Conservation (phyloP, 257 asterid species). For the Solanum etuberosum region DNA sequence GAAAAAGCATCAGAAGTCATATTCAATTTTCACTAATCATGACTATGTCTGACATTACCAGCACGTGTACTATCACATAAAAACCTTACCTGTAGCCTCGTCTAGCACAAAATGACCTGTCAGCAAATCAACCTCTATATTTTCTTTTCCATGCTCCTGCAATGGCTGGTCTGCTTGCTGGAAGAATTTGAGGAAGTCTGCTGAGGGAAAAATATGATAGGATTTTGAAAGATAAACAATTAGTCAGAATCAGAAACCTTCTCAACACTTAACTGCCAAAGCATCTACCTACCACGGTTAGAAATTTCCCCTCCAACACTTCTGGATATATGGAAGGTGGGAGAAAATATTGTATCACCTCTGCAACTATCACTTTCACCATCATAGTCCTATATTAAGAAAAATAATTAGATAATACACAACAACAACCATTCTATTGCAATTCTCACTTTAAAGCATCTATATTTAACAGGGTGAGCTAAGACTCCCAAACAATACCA, state of each 20-base stretch:
- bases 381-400: conserved; percentile 34
- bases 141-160: conserved; percentile 40
- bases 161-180: conserved; percentile 45
- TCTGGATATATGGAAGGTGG: conserved; percentile 57
- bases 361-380: conserved; percentile 27
- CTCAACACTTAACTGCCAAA: background rate
- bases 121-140: conserved; percentile 30
- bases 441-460: background rate
- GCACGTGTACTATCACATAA: conserved; percentile 4
- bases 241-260: background rate
- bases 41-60: conserved; percentile 6
- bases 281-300: conserved; percentile 37
- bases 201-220: conserved; percentile 7
- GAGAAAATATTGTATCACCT: conserved; percentile 77
- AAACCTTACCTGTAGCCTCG: background rate
- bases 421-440: background rate
- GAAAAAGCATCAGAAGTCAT: background rate
- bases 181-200: conserved; percentile 48
- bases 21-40: background rate
- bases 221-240: background rate
- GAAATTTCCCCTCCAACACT: conserved; percentile 45
- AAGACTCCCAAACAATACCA: background rate
- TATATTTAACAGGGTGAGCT: background rate
- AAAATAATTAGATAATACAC: conserved; percentile 6
- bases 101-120: conserved; percentile 13